phyloP scores from a whole-genome alignment of 345 rosid genomes.

The Citrus glauca region DNA sequence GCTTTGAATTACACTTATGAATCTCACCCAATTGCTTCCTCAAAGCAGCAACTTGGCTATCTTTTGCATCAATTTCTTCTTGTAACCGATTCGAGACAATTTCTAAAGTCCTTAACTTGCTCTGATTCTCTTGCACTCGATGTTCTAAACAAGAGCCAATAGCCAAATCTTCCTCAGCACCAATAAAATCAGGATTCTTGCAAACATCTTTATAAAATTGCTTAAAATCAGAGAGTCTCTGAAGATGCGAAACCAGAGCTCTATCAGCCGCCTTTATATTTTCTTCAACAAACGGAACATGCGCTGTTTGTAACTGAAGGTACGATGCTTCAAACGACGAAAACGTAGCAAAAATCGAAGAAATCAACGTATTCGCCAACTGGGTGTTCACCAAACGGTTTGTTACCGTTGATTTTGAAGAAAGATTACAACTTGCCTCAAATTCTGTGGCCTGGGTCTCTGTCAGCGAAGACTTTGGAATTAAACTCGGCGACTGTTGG shows the following conservation, averaged over 20 bases:
- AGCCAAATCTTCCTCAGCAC: conserved; percentile 26
- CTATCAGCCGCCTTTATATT: conserved; percentile 63
- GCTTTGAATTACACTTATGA: conserved; percentile 46
- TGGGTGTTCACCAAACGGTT: conserved; percentile 31
- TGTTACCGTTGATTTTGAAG: neutral
- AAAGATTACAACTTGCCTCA: neutral
- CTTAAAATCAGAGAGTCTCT: conserved; percentile 70
- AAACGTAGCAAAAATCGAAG: conserved; percentile 65
- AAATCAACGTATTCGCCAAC: conserved; percentile 49
- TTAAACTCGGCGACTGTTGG: conserved; percentile 3
- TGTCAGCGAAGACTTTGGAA: conserved; percentile 2
- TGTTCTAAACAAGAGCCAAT: conserved; percentile 84
- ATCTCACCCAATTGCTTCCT: conserved; percentile 63
- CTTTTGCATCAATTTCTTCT: conserved; percentile 72
- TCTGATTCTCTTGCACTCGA: conserved; percentile 88
- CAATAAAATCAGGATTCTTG: conserved; percentile 40
- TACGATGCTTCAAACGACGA: conserved; percentile 90
- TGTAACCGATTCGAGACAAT: conserved; percentile 73
- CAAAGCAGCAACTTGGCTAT: conserved; percentile 47
- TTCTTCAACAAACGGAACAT: conserved; percentile 70
- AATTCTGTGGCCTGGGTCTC: conserved; percentile 7
- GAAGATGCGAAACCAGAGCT: conserved; percentile 68
- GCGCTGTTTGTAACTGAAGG: conserved; percentile 78
- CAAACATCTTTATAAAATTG: conserved; percentile 41
- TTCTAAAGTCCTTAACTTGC: conserved; percentile 78